Conservation (phyloP, 1,284 basidiomycete genomes). For the Dichomitus squalens region DNA sequence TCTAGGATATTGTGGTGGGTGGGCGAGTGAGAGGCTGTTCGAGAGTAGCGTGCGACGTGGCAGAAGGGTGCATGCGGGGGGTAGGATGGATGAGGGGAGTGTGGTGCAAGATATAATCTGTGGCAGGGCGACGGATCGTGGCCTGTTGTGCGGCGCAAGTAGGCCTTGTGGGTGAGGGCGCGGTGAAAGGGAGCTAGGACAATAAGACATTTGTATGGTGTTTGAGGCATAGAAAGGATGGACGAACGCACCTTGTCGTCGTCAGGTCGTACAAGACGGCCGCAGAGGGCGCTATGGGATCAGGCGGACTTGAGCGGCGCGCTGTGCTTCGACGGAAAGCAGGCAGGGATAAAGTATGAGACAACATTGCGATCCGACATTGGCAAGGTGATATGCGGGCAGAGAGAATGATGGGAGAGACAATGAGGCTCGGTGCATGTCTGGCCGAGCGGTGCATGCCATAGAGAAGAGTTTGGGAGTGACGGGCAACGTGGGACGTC, state of each 20-base stretch:
- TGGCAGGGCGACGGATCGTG: neutral
- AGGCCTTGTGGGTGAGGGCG: conserved; percentile 7
- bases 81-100: conserved; percentile 27
- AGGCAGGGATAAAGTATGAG: conserved; percentile 28
- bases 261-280: neutral
- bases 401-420: conserved; percentile 41
- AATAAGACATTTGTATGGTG: conserved; percentile 5
- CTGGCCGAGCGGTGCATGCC: conserved; percentile 57
- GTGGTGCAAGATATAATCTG: conserved; percentile 23
- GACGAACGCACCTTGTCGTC: conserved; percentile 7
- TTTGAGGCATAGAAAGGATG: neutral
- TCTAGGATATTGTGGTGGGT: conserved; percentile 28
- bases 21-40: conserved; percentile 25
- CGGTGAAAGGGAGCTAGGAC: conserved; percentile 8
- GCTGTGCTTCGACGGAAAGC: conserved; percentile 1
- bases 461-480: conserved; percentile 56
- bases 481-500: conserved; percentile 78
- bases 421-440: conserved; percentile 78
- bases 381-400: conserved; percentile 39
- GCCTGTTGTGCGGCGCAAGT: conserved; percentile 6
- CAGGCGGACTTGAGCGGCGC: neutral
- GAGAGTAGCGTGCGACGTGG: conserved; percentile 25
- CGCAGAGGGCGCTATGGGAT: neutral
- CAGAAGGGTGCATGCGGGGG: conserved; percentile 21
- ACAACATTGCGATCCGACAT: conserved; percentile 36